phyloP scores from a whole-genome alignment of 2,329 filamentous ascomycete genomes.

The Phoma sp. region DNA sequence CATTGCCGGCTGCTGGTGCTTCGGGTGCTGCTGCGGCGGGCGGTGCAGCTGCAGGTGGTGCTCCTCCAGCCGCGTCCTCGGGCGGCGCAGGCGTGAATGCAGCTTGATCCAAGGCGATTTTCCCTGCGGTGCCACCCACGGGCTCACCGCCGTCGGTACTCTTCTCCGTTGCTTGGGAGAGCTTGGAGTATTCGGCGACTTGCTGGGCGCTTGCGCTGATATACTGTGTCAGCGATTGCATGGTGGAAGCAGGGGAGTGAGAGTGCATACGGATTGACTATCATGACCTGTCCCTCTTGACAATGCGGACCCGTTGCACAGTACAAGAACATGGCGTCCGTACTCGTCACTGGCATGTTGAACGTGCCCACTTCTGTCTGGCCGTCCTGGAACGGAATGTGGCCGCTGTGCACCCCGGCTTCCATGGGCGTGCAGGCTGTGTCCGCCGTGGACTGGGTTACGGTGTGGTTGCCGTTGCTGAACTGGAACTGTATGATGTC shows the following conservation, averaged over 20 bases:
- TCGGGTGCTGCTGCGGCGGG: conserved; percentile 13
- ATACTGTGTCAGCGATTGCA: neutral
- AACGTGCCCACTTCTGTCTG: conserved; percentile 41
- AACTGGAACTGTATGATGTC: conserved; percentile 44
- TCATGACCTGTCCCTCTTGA: conserved; percentile 39
- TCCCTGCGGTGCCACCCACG: conserved; percentile 29
- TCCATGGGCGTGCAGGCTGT: conserved; percentile 36
- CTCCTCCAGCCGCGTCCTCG: conserved; percentile 23
- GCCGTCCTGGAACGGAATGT: conserved; percentile 39
- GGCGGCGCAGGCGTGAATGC: conserved; percentile 35
- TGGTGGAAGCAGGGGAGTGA: too few relatives aligned
- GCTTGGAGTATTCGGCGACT: conserved; percentile 36
- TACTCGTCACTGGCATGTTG: conserved; percentile 37
- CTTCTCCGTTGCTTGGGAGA: conserved; percentile 28
- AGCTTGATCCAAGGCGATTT: conserved; percentile 31
- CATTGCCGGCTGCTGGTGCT: conserved; percentile 8
- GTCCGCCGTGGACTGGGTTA: conserved; percentile 36
- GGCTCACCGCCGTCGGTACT: conserved; percentile 32
- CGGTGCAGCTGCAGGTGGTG: conserved; percentile 24
- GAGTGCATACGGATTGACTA: conserved; percentile 31
- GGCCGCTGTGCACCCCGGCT: conserved; percentile 38
- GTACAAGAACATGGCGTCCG: conserved; percentile 41
- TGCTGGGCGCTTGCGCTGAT: conserved; percentile 27
- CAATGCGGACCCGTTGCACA: conserved; percentile 42
- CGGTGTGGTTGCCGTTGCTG: conserved; percentile 42